Evolutionary conservation across 139 green algal species (phyloP).

Genomic region (Chlamydomonas sp.): DNA sequence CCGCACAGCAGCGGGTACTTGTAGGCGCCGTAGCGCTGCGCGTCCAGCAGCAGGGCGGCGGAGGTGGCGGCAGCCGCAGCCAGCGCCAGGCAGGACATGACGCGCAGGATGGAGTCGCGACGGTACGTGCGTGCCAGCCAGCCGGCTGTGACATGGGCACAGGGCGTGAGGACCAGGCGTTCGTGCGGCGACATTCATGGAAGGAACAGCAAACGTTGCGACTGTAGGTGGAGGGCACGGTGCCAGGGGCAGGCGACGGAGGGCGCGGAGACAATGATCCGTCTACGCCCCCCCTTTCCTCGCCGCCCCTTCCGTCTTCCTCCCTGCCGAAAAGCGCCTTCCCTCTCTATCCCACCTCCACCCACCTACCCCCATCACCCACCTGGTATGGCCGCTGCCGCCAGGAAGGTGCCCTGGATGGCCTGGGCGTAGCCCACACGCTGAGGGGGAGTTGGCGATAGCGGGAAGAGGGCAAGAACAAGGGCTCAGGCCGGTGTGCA

Average conservation of each 20-base stretch:
- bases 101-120: slow-evolving; percentile 37
- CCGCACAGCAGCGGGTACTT: slow-evolving; percentile 52
- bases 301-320: no score
- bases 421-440: slow-evolving; percentile 41
- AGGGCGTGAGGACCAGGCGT: background rate
- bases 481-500: background rate
- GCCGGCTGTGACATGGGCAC: background rate
- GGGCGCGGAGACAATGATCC: no score
- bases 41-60: slow-evolving; percentile 19
- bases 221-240: no score
- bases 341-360: no score
- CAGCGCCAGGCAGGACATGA: slow-evolving; percentile 24
- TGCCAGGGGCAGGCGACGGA: no score
- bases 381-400: slow-evolving; percentile 42
- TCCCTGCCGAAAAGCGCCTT: no score
- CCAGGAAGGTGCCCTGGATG: slow-evolving; percentile 46
- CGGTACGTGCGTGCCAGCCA: slow-evolving; percentile 38
- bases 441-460: background rate
- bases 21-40: background rate
- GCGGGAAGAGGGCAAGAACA: no score
- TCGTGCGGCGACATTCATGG: background rate
- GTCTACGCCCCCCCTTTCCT: no score
- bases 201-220: no score
- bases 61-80: slow-evolving; percentile 36
- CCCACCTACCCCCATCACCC: background rate